phyloP scores from a whole-genome alignment of 768 basidiomycete genomes.

The Chlorophyllum brunneum region DNA sequence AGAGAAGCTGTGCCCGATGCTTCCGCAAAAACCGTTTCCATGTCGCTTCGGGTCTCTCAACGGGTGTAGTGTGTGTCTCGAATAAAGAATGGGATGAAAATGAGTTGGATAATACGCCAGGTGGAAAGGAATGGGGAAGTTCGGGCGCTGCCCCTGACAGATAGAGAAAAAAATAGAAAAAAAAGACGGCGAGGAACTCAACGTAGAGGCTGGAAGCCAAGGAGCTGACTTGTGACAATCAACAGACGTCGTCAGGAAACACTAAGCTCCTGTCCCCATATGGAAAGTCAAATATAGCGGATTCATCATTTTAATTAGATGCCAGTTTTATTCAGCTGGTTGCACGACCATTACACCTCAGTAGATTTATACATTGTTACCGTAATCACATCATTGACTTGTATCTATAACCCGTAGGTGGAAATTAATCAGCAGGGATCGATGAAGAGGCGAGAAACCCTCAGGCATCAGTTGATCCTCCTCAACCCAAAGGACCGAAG shows the following conservation, averaged over 20 bases:
- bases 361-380: no score
- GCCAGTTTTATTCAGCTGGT: no score
- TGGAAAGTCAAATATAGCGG: no score
- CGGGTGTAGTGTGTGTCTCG: background rate
- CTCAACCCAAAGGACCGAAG: no score
- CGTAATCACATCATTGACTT: no score
- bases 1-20: background rate
- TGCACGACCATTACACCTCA: no score
- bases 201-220: background rate
- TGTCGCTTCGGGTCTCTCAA: slow-evolving; percentile 2
- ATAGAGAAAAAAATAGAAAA: background rate
- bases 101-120: slow-evolving; percentile 3
- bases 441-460: no score
- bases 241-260: slow-evolving; percentile 5
- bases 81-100: background rate
- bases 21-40: background rate
- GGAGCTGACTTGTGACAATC: background rate
- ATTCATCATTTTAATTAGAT: no score
- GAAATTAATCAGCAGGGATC: no score
- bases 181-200: background rate
- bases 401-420: no score
- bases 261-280: no score
- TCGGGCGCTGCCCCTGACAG: slow-evolving; percentile 6
- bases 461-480: no score
- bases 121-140: background rate